Base-by-base conservation (phyloP, 1,284 basidiomycete genomes). In the Abortiporus biennis region DNA sequence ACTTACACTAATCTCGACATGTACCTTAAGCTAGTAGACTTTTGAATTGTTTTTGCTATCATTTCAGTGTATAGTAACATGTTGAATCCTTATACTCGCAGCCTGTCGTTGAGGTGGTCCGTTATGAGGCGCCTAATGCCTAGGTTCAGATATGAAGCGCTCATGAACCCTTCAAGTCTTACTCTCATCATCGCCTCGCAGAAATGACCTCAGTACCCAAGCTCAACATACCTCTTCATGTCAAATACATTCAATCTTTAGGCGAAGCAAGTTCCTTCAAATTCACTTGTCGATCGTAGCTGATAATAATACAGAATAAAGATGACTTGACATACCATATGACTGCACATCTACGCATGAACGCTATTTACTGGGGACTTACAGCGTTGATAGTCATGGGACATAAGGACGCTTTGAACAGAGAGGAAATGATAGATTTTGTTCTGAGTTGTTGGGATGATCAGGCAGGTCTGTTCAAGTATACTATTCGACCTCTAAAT, bases 361-460 rank as follows among this genome's bases (percentile, higher is more conserved):
- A 98, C 61, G 95, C 93, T 6, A 75, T 98, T 13, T 99, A 98
- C 64, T 99, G 95, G 95, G 95, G 92, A 8, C 69, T 95, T 20
- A 91, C 87, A 0, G 92, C 95, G 0, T 68, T 96, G 2, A 85
- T 76, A 38, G 72, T 93, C 22, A 85, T 99, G 80, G 77, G 75
- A 0, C 76, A 75, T 20, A 70, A 79, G 35, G 84, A 93, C 37
- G 89, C 88, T 0, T 66, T 99, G 16, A 75, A 86, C 50, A 66
- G 84, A 36, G 78, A 89, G 11, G 91, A 90, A 45, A 89, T 92
- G 75, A 76, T 99, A 33, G 74, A 78, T 5, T 99, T 90, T 62
- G 92, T 98, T 27, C 77, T 93, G 78, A 84, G 78, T 51, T 99
- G 95, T 63, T 99, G 92, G 90, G 85, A 94, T 54, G 82, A 92